These are phyloP conservation scores for Ogataea allantospora DNA, from an alignment of 805 yeast species.

Conservation along the genomic window DNA sequence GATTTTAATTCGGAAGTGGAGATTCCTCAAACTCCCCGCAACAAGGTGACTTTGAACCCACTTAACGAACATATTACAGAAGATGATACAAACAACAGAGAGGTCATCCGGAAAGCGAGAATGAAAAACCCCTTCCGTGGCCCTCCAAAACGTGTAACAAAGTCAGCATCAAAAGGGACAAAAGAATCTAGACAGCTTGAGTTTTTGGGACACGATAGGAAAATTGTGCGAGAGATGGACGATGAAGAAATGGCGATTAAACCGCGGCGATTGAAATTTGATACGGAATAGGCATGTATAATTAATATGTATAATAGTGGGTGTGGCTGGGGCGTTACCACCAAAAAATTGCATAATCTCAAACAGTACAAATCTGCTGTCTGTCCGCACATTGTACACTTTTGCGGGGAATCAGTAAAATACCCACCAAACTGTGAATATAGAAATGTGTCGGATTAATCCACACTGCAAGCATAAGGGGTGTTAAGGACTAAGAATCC, in stretches of 20 bases:
- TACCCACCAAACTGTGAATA: not conserved
- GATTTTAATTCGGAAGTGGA: conserved; percentile 23
- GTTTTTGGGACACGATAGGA: conserved; percentile 36
- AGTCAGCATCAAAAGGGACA: not conserved
- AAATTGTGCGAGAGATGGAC: conserved; percentile 30
- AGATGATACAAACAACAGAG: conserved; percentile 13
- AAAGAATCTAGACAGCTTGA: conserved; percentile 15
- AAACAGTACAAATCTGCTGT: conserved; percentile 1
- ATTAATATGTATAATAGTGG: conserved; percentile 5
- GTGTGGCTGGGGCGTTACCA: not conserved
- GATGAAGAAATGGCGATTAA: conserved; percentile 34
- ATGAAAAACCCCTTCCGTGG: conserved; percentile 26
- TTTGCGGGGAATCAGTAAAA: conserved; percentile 1
- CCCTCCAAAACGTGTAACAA: conserved; percentile 1
- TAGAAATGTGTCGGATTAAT: not conserved
- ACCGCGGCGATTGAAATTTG: conserved; percentile 40
- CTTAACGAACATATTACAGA: conserved; percentile 1
- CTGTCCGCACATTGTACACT: not conserved
- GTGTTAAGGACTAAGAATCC: conserved; percentile 2
- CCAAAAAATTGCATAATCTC: not conserved
- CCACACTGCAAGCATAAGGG: conserved; percentile 6
- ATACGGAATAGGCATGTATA: conserved; percentile 13
- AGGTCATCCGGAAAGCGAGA: conserved; percentile 22
- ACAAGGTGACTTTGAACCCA: conserved; percentile 15
- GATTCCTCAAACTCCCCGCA: conserved; percentile 18